Evolutionary conservation across 768 basidiomycete species (phyloP), one percentile per base, ranked within the genome.

Genomic region (Kondoa malvinella): DNA sequence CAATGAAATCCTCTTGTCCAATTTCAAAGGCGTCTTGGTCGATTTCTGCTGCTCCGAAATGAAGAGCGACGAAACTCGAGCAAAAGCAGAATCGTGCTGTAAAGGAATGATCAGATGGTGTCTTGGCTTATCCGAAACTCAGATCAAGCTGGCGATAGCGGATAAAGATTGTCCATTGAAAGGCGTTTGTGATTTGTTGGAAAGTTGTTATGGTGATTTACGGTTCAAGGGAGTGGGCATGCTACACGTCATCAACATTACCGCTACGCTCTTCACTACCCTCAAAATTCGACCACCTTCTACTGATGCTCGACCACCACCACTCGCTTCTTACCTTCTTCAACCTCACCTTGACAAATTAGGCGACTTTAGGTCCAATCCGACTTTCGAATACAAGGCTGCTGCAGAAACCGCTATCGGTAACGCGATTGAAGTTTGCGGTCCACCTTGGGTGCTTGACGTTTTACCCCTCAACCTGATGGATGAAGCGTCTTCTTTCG

Each of bases 301-400:
- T 67, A 76, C 75, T 1, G 72, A 74, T 56, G 56, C 66, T 21
- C 60, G 69, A 12, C 56, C 40, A 1, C 34, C 56, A 74, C 81
- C 27, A 26, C 72, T 71, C 25, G 77, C 75, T 3, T 32, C 67
- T 30, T 59, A 56, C 29, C 73, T 69, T 71, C 74, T 33, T 81
- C 77, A 34, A 81, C 85, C 30, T 86, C 86, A 25, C 85, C 88
- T 96, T 57, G 77, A 81, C 68, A 83, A 83, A 68, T 80, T 94
- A 27, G 88, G 84, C 3, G 85, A 87, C 34, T 78, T 94, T 65
- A 79, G 94, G 66, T 80, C 83, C 29, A 81, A 86, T 73, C 89
- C 87, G 77, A 84, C 81, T 1, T 99, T 97, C 73, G 91, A 95
- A 76, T 83, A 87, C 77, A 92, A 89, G 76, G 92, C 92, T 74